Evolutionary conservation across 2,329 filamentous ascomycete species (phyloP), one percentile per base, ranked within the genome.

Genomic region (Fragosphaeria purpurea): DNA sequence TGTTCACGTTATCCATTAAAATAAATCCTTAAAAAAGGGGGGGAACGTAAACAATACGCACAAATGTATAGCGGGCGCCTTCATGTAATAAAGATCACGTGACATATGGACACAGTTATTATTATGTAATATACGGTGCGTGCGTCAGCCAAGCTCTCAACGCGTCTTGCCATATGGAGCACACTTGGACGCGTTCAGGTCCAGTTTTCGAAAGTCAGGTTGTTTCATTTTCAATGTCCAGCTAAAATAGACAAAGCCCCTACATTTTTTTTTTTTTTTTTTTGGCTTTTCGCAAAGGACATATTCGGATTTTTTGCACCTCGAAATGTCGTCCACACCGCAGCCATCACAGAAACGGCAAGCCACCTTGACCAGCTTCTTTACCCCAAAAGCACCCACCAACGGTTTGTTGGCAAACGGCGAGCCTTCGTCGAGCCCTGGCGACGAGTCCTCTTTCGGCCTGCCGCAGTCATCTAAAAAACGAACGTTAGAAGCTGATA

Each of bases 351-450:
- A 65, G 50, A 86, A 85, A 66, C 86, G 84, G 60, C 88, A 96
- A 62, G 79, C 84, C 57, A 87, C 88, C 1, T 83, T 96, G 54
- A 93, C 88, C 4, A 90, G 82, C 62, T 95, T 95, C 68, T 95
- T 95, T 64, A 78, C 81, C 1, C 80, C 80, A 11, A 83, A 77
- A 56, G 69, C 77, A 10, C 63, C 68, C 61, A 76, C 75, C 34
- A 33, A 5, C 6, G n/a, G 13, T 22, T 41, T 11, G 35, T 35
- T 22, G 31, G 30, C 32, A 37, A 22, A 7, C 11, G 3, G 7
- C 7, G 32, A 22, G 12, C 30, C 43, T 22, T 63, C 71, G 69
- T 51, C 59, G 70, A 50, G 41, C 22, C 48, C 41, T 13, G 30
- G 13, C 50, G 52, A 53, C 50, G 51, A 22, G 22, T 22, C 35